These are phyloP conservation scores for Eleusine indica DNA, from an alignment of 176 grass and related monocot species.

Conservation along the genomic window DNA sequence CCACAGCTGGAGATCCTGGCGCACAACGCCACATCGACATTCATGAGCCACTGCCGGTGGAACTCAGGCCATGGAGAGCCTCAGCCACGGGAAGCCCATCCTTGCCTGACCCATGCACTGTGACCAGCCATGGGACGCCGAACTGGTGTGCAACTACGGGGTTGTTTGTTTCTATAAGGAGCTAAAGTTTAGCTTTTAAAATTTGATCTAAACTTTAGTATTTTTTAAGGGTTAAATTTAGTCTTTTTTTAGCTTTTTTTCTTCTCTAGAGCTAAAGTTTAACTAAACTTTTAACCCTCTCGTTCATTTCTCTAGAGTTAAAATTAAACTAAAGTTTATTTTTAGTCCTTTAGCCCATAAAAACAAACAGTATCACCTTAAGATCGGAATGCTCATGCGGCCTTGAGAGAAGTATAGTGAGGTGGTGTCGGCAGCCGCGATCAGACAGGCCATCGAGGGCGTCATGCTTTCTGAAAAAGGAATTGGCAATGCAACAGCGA, in stretches of 20 bases:
- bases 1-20: slow-evolving; percentile 76
- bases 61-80: slow-evolving; percentile 68
- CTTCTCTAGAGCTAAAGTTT: too few species aligned
- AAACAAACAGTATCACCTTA: background rate
- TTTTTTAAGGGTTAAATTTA: too few species aligned
- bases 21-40: slow-evolving; percentile 49
- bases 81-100: slow-evolving; percentile 12
- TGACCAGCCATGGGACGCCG: slow-evolving; percentile 55
- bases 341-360: too few species aligned
- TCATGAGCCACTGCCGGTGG: slow-evolving; percentile 88
- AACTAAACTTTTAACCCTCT: too few species aligned
- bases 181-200: too few species aligned
- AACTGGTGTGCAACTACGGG: slow-evolving; percentile 3
- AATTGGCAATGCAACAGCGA: slow-evolving; percentile 9
- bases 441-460: slow-evolving; percentile 26
- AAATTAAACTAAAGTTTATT: too few species aligned
- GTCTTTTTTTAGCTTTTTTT: too few species aligned
- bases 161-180: too few species aligned
- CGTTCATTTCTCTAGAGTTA: too few species aligned
- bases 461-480: slow-evolving; percentile 39
- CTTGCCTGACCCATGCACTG: slow-evolving; percentile 22
- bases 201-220: too few species aligned
- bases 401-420: slow-evolving; percentile 43
- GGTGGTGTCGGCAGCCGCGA: slow-evolving; percentile 9
- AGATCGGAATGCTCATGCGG: slow-evolving; percentile 34